Percentiles rank a stretch among this genome's conserved stretches.
Conservation (phyloP, 164 flowering plant species). For the Liquidambar formosana region DNA sequence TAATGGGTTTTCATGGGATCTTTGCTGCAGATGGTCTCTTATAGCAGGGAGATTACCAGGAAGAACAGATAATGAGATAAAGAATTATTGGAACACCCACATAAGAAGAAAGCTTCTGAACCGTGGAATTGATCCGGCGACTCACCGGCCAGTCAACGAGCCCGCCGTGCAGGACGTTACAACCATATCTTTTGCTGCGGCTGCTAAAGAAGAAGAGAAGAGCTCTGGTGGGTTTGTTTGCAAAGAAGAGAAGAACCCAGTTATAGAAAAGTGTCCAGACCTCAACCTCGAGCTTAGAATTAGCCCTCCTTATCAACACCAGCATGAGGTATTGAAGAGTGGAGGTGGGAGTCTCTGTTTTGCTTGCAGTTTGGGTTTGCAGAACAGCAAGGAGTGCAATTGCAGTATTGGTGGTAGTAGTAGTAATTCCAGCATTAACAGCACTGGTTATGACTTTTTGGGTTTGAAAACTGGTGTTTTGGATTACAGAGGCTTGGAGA, state of each 20-base stretch:
- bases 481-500: conserved; percentile 80
- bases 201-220: conserved; percentile 34
- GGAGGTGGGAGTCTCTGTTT: conserved; percentile 51
- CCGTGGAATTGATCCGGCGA: conserved; percentile 80
- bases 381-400: conserved; percentile 60
- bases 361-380: conserved; percentile 70
- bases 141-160: conserved; percentile 68
- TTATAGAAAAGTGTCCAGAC: conserved; percentile 56
- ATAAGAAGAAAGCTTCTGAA: conserved; percentile 75
- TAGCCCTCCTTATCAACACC: conserved; percentile 59
- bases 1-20: conserved; percentile 22
- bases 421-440: conserved; percentile 10
- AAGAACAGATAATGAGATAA: conserved; percentile 86
- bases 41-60: conserved; percentile 87
- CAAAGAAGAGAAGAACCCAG: conserved; percentile 22
- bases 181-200: conserved; percentile 45
- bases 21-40: conserved; percentile 44
- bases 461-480: conserved; percentile 56
- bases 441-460: conserved; percentile 53
- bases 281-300: conserved; percentile 84
- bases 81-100: conserved; percentile 91
- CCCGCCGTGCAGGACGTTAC: conserved; percentile 25
- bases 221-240: conserved; percentile 14
- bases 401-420: conserved; percentile 28
- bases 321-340: conserved; percentile 26